Conservation (phyloP, 1,284 basidiomycete species). For the Apiotrichum gracile region DNA sequence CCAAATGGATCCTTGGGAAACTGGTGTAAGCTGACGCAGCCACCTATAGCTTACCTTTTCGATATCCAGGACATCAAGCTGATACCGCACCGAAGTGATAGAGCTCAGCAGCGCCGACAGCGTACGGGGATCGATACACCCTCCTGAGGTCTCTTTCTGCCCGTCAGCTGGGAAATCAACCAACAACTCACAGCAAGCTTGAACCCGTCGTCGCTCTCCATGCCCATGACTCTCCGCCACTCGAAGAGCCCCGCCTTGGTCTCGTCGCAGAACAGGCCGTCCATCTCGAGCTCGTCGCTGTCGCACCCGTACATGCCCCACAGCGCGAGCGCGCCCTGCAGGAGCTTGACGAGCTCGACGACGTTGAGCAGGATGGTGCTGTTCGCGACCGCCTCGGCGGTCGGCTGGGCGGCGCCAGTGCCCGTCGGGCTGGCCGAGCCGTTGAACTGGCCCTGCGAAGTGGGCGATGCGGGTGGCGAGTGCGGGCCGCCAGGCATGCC, state of each 20-base stretch:
- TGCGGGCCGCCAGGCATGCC: slow-evolving; percentile 1
- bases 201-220: slow-evolving; percentile 39
- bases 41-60: slow-evolving; percentile 22
- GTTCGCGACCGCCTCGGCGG: background rate
- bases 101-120: slow-evolving; percentile 37
- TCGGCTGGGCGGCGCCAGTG: background rate
- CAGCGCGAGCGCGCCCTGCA: slow-evolving; percentile 34
- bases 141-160: slow-evolving; percentile 42
- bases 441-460: background rate
- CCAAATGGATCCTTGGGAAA: slow-evolving; percentile 41
- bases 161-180: background rate
- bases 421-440: background rate
- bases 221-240: slow-evolving; percentile 40
- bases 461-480: slow-evolving; percentile 29
- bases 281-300: slow-evolving; percentile 24
- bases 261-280: slow-evolving; percentile 45
- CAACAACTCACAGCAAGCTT: slow-evolving; percentile 32
- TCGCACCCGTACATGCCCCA: slow-evolving; percentile 33
- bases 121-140: slow-evolving; percentile 41
- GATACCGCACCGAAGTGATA: slow-evolving; percentile 37
- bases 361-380: slow-evolving; percentile 32
- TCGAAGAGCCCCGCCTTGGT: slow-evolving; percentile 38
- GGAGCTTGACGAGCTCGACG: slow-evolving; percentile 38
- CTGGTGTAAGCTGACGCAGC: slow-evolving; percentile 2
- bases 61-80: slow-evolving; percentile 30